These are phyloP conservation scores for Taphrina flavorubra DNA, from an alignment of 1,139 yeast species.

Conservation along the genomic window DNA sequence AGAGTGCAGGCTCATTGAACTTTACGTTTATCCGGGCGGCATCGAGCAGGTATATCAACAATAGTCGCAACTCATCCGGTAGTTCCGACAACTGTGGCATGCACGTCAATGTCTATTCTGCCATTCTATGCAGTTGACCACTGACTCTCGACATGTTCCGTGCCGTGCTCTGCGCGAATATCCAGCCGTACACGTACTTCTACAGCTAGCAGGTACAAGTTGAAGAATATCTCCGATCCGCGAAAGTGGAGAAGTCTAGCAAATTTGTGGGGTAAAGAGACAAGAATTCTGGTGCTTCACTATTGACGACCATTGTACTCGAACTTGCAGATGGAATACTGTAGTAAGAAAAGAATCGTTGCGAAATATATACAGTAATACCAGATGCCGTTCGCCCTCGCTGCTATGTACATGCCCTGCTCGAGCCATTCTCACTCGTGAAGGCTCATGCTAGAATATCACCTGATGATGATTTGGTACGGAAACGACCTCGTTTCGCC, in stretches of 20 bases:
- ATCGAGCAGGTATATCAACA: constrained; percentile 14
- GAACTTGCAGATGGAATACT: no score
- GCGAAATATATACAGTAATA: no score
- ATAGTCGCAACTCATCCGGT: constrained; percentile 21
- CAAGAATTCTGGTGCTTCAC: no score
- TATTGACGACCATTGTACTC: no score
- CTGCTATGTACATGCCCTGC: background rate
- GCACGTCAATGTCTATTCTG: background rate
- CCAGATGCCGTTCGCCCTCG: background rate
- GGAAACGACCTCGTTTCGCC: constrained; percentile 73
- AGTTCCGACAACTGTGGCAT: constrained; percentile 10
- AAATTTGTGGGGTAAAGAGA: constrained; percentile 1
- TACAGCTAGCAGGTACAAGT: background rate
- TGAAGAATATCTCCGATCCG: background rate
- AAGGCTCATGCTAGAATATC: background rate
- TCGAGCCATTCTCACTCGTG: background rate
- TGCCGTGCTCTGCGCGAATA: background rate
- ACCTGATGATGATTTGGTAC: constrained; percentile 53
- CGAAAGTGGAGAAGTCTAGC: constrained; percentile 1
- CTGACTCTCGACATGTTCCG: background rate
- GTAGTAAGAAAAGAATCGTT: no score
- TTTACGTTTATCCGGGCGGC: constrained; percentile 6
- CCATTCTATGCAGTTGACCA: background rate
- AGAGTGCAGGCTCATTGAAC: background rate
- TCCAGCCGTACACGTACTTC: no score